These are phyloP conservation scores for Wickerhamomyces rabaulensis DNA, from an alignment of 805 yeast species.

Conservation along the genomic window DNA sequence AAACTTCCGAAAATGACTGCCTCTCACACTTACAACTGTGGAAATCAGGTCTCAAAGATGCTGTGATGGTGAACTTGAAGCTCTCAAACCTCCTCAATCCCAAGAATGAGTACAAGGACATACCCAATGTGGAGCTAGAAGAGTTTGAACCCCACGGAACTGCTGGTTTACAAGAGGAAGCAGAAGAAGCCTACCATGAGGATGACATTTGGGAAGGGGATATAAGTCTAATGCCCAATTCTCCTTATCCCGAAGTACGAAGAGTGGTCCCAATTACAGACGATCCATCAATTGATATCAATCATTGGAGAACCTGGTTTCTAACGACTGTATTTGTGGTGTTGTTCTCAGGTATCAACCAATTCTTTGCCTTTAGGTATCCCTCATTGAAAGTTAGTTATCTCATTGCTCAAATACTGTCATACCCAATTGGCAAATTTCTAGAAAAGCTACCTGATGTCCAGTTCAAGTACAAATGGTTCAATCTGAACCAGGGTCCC, in stretches of 20 bases:
- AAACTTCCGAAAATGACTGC: too few species aligned
- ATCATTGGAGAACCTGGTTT: conserved; percentile 51
- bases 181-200: background rate
- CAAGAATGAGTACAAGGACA: background rate
- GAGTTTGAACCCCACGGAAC: background rate
- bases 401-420: conserved; percentile 47
- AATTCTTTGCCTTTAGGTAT: conserved; percentile 46
- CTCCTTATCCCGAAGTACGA: conserved; percentile 63
- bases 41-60: background rate
- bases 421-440: conserved; percentile 46
- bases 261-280: conserved; percentile 51
- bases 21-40: background rate
- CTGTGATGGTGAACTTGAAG: background rate
- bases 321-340: conserved; percentile 44
- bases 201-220: conserved; percentile 3
- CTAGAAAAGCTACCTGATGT: conserved; percentile 32
- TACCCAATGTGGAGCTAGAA: background rate
- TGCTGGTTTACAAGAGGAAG: background rate
- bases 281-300: conserved; percentile 42
- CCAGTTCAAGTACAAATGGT: conserved; percentile 24
- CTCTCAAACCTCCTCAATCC: background rate
- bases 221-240: conserved; percentile 29
- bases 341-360: conserved; percentile 51
- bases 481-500: conserved; percentile 45
- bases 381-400: conserved; percentile 45